Base-by-base conservation (phyloP, 2,329 filamentous ascomycete species). In the Monosporascus sp. region DNA sequence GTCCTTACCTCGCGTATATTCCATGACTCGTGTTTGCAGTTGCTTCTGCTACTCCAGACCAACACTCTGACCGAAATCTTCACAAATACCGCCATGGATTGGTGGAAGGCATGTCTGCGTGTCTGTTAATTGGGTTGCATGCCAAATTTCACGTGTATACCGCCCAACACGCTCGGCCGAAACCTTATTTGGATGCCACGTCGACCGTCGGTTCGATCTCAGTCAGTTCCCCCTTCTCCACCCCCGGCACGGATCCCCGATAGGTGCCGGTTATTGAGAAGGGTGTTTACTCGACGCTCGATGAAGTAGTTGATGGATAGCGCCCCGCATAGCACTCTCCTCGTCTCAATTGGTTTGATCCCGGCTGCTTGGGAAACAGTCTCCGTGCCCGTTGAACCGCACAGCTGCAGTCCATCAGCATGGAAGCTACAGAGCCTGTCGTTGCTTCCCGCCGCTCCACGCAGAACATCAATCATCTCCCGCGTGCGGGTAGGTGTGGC, bases 101-200 rank as follows among this genome's bases (percentile, higher is more conserved):
- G 60, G 63, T 61, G 58, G 53, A 63, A 62, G 60, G 65, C 62
- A 63, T 63, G 62, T 60, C 63, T 65, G 58, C 60, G 61, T 62
- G 56, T 62, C 62, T 66, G 55, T 56, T 61, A 58, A 62, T 65
- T 66, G 63, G 65, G 64, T 68, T 67, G 61, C 65, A 68, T 67
- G 64, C 60, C 61, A 67, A 59, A n/a, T n/a, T 62, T 60, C 57
- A 55, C 63, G 60, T 58, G 57, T 56, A 62, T 57, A 58, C 60
- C 55, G 62, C 62, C 61, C 61, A 63, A 61, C 59, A 61, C 60
- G 53, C 58, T 59, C 58, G 52, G 54, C 63, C 58, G 56, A 61
- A 62, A 35, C 58, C 59, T 60, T 66, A 58, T 60, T 59, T 61
- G 63, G 60, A 62, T 68, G 67, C 67, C 67, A 69, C 67, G 67